phyloP scores from a whole-genome alignment of 257 asterid species.

The Solanum virginianum region DNA sequence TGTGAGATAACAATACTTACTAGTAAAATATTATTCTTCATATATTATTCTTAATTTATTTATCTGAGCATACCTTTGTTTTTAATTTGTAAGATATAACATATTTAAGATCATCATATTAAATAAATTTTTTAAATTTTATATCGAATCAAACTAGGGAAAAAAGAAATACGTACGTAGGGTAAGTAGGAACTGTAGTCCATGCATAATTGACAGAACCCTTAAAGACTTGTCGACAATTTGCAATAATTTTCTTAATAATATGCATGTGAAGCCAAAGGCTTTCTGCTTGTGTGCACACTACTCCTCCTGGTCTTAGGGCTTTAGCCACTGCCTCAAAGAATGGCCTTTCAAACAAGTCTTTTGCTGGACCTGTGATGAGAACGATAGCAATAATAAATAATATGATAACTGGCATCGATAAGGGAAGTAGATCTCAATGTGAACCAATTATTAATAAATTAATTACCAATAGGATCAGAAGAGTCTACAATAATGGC shows the following conservation, averaged over 20 bases:
- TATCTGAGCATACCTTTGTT: too few species aligned
- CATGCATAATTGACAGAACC: background rate
- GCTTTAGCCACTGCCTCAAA: background rate
- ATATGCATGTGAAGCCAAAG: background rate
- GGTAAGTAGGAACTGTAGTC: background rate
- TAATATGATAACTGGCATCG: too few species aligned
- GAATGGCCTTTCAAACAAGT: conserved; percentile 1
- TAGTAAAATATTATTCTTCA: too few species aligned
- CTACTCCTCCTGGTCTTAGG: conserved; percentile 6
- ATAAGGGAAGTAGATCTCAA: background rate
- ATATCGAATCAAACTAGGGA: background rate
- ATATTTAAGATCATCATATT: too few species aligned
- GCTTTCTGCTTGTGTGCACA: conserved; percentile 1
- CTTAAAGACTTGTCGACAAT: background rate
- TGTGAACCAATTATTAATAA: background rate
- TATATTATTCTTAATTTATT: too few species aligned
- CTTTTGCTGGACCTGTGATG: conserved; percentile 3
- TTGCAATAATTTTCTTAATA: background rate
- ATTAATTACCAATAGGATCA: conserved; percentile 9
- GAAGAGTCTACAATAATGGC: conserved; percentile 8
- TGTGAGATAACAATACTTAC: too few species aligned
- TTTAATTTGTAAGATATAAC: background rate
- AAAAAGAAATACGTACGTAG: background rate
- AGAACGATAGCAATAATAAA: too few species aligned
- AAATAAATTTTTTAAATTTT: too few species aligned